phyloP scores from a whole-genome alignment of 2,329 filamentous ascomycete genomes.

The Hypoxylon sp. region DNA sequence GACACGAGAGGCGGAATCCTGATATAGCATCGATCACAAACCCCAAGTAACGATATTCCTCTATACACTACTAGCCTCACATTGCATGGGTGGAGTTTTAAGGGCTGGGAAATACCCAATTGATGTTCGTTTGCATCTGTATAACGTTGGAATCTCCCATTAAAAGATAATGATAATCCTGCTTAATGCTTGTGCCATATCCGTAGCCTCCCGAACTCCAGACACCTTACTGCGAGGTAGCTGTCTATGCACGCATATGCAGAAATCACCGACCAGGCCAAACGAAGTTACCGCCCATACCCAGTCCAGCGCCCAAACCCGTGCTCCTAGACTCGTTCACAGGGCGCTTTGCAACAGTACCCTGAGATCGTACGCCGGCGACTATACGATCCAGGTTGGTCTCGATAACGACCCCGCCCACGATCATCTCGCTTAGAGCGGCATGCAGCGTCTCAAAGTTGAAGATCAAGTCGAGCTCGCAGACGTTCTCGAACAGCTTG shows the following conservation, averaged over 20 bases:
- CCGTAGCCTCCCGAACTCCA: slow-evolving; percentile 41
- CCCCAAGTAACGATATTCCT: slow-evolving; percentile 34
- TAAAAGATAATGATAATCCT: slow-evolving; percentile 33
- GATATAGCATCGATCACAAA: slow-evolving; percentile 39
- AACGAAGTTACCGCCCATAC: slow-evolving; percentile 72
- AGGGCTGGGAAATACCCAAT: slow-evolving; percentile 51
- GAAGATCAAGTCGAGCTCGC: slow-evolving; percentile 98
- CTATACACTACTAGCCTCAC: slow-evolving; percentile 38
- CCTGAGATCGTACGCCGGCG: slow-evolving; percentile 83
- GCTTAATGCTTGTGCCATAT: slow-evolving; percentile 34
- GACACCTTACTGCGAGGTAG: slow-evolving; percentile 10
- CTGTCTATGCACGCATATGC: slow-evolving; percentile 2
- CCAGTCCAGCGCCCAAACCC: slow-evolving; percentile 65
- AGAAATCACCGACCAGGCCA: slow-evolving; percentile 60
- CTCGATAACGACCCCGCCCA: slow-evolving; percentile 94
- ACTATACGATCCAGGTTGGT: slow-evolving; percentile 92
- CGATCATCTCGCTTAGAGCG: slow-evolving; percentile 91
- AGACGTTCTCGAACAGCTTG: slow-evolving; percentile 97
- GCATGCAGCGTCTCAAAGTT: slow-evolving; percentile 98
- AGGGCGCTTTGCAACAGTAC: slow-evolving; percentile 82
- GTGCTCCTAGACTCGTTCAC: slow-evolving; percentile 76
- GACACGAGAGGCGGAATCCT: slow-evolving; percentile 45
- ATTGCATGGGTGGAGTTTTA: slow-evolving; percentile 55
- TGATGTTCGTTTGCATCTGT: slow-evolving; percentile 42
- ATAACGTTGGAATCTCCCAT: slow-evolving; percentile 28